These are phyloP conservation scores for Malassezia vespertilionis DNA, from an alignment of 1,284 basidiomycete genomes.

Conservation along the genomic window DNA sequence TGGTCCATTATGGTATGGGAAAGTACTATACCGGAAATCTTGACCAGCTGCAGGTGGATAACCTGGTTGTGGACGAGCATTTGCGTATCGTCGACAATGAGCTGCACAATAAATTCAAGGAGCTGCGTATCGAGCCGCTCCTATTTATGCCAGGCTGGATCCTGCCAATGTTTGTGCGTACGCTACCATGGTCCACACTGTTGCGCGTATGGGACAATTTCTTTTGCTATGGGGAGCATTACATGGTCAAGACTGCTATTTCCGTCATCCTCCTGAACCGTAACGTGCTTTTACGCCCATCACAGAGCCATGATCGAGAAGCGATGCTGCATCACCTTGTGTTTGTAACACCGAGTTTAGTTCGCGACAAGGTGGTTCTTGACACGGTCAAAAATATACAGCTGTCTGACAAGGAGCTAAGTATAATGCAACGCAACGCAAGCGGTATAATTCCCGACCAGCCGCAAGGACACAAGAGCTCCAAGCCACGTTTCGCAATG, in stretches of 20 bases:
- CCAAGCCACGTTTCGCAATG: too few species aligned
- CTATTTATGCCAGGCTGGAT: slow-evolving; percentile 46
- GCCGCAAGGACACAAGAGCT: too few species aligned
- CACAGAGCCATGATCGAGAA: slow-evolving; percentile 51
- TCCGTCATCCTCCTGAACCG: slow-evolving; percentile 57
- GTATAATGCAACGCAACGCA: slow-evolving; percentile 9
- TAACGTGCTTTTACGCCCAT: slow-evolving; percentile 55
- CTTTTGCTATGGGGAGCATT: slow-evolving; percentile 61
- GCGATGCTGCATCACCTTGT: slow-evolving; percentile 54
- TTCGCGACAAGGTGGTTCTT: slow-evolving; percentile 53
- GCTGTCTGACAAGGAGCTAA: slow-evolving; percentile 10
- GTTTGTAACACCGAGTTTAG: slow-evolving; percentile 50
- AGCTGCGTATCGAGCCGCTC: slow-evolving; percentile 31
- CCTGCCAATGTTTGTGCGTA: slow-evolving; percentile 58
- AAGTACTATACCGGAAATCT: slow-evolving; percentile 62
- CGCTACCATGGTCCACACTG: slow-evolving; percentile 65
- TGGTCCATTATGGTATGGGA: slow-evolving; percentile 53
- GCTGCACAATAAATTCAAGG: slow-evolving; percentile 29
- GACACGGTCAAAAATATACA: background rate
- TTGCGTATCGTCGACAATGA: slow-evolving; percentile 60
- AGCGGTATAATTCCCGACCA: too few species aligned
- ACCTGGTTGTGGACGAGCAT: slow-evolving; percentile 63
- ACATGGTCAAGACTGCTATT: slow-evolving; percentile 67
- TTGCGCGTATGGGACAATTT: slow-evolving; percentile 78
- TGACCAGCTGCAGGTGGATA: slow-evolving; percentile 69